Evolutionary conservation across 306 rosid species (phyloP).

Genomic region (Albizia julibrissin): DNA sequence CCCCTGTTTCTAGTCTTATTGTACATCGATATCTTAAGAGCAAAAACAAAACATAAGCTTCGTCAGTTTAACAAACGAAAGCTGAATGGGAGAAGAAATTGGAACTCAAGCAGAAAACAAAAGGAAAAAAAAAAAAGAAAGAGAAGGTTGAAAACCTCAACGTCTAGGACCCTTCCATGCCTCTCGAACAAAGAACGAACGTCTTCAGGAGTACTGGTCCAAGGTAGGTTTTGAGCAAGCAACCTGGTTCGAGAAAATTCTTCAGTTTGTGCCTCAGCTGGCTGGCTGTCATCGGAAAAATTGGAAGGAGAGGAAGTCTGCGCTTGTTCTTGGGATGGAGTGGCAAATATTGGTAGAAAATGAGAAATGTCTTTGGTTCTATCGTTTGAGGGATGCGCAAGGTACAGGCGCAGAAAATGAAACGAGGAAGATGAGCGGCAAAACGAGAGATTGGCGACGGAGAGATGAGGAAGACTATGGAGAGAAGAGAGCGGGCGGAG

Average conservation of each 20-base stretch:
- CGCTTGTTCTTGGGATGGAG: constrained; percentile 55
- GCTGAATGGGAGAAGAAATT: constrained; percentile 5
- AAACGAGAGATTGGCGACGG: constrained; percentile 35
- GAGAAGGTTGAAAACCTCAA: constrained; percentile 58
- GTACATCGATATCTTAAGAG: constrained; percentile 72
- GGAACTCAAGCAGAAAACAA: background rate
- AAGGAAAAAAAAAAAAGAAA: background rate
- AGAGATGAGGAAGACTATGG: constrained; percentile 29
- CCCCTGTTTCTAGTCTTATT: constrained; percentile 80
- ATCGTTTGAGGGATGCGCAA: constrained; percentile 18
- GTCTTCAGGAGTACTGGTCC: constrained; percentile 84
- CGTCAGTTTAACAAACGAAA: constrained; percentile 27
- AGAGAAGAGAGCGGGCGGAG: constrained; percentile 30
- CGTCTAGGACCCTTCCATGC: constrained; percentile 71
- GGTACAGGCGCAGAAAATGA: constrained; percentile 30
- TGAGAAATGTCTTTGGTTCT: constrained; percentile 33
- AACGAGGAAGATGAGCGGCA: constrained; percentile 33
- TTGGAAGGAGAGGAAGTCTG: constrained; percentile 28
- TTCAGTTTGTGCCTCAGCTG: constrained; percentile 29
- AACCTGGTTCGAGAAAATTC: constrained; percentile 59
- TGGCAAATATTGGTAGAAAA: constrained; percentile 40
- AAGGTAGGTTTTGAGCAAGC: constrained; percentile 90
- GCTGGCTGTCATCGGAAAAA: constrained; percentile 26
- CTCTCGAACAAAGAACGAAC: constrained; percentile 72
- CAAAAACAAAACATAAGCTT: constrained; percentile 27